Evolutionary conservation across 441 rosid species (phyloP).

Genomic region (Jatropha podagrica): DNA sequence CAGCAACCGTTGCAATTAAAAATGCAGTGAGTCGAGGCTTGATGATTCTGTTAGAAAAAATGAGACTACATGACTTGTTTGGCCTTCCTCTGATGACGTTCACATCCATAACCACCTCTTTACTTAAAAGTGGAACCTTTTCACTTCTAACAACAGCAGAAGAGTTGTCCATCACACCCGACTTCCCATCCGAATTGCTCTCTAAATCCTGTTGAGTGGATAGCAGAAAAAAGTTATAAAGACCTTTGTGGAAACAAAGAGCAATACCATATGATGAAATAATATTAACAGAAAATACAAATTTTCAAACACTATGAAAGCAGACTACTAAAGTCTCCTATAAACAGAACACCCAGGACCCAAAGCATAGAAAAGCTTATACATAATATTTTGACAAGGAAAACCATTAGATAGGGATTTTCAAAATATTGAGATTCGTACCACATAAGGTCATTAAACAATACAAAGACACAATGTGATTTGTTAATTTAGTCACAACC

Average conservation of each 20-base stretch:
- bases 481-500: background rate
- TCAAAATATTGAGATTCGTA: background rate
- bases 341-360: background rate
- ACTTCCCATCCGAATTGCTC: slow-evolving; percentile 27
- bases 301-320: background rate
- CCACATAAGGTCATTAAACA: background rate
- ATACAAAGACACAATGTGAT: too few species aligned
- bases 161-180: slow-evolving; percentile 24
- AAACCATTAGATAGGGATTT: background rate
- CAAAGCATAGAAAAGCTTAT: background rate
- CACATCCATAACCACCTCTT: slow-evolving; percentile 48
- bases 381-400: background rate
- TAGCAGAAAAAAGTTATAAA: slow-evolving; percentile 9
- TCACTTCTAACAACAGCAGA: slow-evolving; percentile 32
- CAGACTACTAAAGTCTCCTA: background rate
- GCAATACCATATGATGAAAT: background rate
- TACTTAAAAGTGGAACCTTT: slow-evolving; percentile 50
- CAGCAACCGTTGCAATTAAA: slow-evolving; percentile 38
- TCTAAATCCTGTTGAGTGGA: slow-evolving; percentile 47
- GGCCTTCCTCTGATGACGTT: slow-evolving; percentile 41
- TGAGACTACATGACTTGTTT: slow-evolving; percentile 38
- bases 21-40: slow-evolving; percentile 46
- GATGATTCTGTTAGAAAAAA: slow-evolving; percentile 28
- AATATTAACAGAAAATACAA: background rate
- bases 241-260: background rate